Percentiles rank a stretch among this genome's conserved stretches.
Conservation (phyloP, 345 rosid species). For the Carallia pectinifolia region DNA sequence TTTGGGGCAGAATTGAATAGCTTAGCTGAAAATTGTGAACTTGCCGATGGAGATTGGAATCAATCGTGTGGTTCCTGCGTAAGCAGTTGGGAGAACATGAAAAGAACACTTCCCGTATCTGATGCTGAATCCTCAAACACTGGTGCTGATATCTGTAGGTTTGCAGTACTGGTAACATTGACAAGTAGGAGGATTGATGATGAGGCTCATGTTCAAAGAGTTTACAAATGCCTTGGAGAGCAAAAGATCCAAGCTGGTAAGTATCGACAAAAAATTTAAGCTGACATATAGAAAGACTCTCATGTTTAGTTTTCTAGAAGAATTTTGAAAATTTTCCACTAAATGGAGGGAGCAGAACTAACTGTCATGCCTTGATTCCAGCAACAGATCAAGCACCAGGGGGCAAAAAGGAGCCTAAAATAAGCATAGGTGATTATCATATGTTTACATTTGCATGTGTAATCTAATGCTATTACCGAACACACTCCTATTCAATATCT, state of each 20-base stretch:
- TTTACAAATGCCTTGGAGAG: slow-evolving; percentile 33
- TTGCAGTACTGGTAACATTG: slow-evolving; percentile 38
- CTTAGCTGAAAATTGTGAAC: slow-evolving; percentile 26
- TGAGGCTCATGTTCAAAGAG: slow-evolving; percentile 14
- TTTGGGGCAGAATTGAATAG: slow-evolving; percentile 24
- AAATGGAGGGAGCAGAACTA: neutral
- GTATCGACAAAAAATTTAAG: slow-evolving; percentile 3
- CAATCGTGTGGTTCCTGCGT: slow-evolving; percentile 28
- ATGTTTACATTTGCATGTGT: too few relatives aligned
- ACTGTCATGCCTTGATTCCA: neutral
- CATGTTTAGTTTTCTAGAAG: too few relatives aligned
- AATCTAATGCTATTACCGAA: too few relatives aligned
- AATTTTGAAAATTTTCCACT: neutral
- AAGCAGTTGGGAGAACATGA: slow-evolving; percentile 35
- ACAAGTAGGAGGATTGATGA: slow-evolving; percentile 39
- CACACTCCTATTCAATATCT: too few relatives aligned
- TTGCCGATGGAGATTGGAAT: slow-evolving; percentile 13
- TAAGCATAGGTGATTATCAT: slow-evolving; percentile 16
- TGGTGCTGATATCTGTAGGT: slow-evolving; percentile 37
- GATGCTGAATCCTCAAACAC: neutral
- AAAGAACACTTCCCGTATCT: neutral
- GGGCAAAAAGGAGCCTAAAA: slow-evolving; percentile 14
- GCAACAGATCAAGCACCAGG: slow-evolving; percentile 13
- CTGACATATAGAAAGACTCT: neutral
- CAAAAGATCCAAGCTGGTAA: slow-evolving; percentile 17